phyloP scores from a whole-genome alignment of 1,284 basidiomycete species.

The Ganoderma boninense region DNA sequence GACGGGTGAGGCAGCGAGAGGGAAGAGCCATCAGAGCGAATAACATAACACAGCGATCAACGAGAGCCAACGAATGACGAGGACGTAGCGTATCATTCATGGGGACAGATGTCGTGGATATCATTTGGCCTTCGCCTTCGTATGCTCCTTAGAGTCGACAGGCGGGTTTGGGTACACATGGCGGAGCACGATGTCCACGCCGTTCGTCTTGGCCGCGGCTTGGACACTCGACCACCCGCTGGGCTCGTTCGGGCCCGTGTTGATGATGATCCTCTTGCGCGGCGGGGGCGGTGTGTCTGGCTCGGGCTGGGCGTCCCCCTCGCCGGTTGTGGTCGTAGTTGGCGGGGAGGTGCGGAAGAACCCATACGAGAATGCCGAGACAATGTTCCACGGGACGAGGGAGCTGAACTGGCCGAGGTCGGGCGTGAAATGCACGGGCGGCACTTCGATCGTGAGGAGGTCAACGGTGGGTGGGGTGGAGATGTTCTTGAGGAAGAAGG shows the following conservation, averaged over 20 bases:
- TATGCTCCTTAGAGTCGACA: neutral
- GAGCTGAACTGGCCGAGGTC: conserved; percentile 20
- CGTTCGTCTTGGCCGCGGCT: conserved; percentile 15
- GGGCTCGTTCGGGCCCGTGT: conserved; percentile 20
- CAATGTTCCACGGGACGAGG: conserved; percentile 28
- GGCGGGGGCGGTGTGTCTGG: neutral
- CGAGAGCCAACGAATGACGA: neutral
- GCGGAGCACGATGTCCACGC: conserved; percentile 20
- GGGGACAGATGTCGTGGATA: neutral
- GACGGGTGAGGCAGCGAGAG: neutral
- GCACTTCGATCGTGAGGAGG: conserved; percentile 25
- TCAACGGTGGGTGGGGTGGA: conserved; percentile 7
- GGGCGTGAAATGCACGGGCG: conserved; percentile 19
- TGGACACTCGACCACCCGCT: conserved; percentile 13
- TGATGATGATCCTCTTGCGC: conserved; percentile 26
- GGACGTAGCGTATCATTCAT: neutral
- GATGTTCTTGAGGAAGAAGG: conserved; percentile 25
- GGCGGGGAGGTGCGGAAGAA: conserved; percentile 7
- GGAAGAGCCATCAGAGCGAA: neutral
- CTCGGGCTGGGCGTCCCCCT: neutral
- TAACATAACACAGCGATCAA: neutral
- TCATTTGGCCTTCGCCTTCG: neutral
- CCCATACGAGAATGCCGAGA: conserved; percentile 19
- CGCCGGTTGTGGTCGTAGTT: neutral
- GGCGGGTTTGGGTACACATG: conserved; percentile 9